These are phyloP conservation scores for Escallonia rubra DNA, from an alignment of 129 eudicot species.

Conservation along the genomic window DNA sequence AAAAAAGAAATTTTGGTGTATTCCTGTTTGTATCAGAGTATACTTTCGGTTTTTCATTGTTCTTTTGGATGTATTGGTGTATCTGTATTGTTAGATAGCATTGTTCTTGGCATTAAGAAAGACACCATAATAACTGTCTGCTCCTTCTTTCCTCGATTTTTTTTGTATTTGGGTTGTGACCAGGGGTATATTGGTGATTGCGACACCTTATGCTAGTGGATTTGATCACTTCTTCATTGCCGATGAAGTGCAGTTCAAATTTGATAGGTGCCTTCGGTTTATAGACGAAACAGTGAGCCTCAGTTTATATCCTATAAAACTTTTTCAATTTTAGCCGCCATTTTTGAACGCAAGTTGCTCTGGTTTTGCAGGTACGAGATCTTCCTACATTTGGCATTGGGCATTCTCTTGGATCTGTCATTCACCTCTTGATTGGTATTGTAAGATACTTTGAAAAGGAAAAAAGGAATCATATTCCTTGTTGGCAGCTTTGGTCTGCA, in stretches of 20 bases:
- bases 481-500: slow-evolving; percentile 7
- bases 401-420: slow-evolving; percentile 92
- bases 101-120: too few relatives aligned
- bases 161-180: background rate
- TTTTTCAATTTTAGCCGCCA: slow-evolving; percentile 1
- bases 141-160: background rate
- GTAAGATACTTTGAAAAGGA: background rate
- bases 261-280: slow-evolving; percentile 74
- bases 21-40: too few relatives aligned
- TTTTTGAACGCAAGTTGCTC: slow-evolving; percentile 12
- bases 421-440: slow-evolving; percentile 89
- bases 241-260: slow-evolving; percentile 94
- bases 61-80: too few relatives aligned
- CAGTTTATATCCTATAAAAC: slow-evolving; percentile 8
- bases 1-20: too few relatives aligned
- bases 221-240: slow-evolving; percentile 94
- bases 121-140: background rate
- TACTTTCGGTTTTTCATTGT: too few relatives aligned
- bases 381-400: slow-evolving; percentile 96
- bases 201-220: slow-evolving; percentile 98
- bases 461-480: background rate
- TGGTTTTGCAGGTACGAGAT: slow-evolving; percentile 46
- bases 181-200: slow-evolving; percentile 88
- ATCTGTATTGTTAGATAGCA: too few relatives aligned
- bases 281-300: slow-evolving; percentile 71